Evolutionary conservation across 2,329 filamentous ascomycete genomes (phyloP).

Genomic region (Penicillium brasilianum): DNA sequence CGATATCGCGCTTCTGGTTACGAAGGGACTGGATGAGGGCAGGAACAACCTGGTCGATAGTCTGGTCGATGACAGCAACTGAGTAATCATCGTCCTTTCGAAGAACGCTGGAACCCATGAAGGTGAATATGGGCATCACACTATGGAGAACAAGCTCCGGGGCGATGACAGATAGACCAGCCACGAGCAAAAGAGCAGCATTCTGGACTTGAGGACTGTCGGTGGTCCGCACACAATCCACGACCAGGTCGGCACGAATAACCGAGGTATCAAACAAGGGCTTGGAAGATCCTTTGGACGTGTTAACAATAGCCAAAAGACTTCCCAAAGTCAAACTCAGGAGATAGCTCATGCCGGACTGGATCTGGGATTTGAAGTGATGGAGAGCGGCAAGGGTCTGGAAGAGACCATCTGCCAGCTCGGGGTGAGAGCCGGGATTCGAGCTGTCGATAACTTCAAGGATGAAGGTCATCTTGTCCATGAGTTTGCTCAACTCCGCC

Average conservation of each 20-base stretch:
- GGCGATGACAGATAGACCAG: constrained; percentile 81
- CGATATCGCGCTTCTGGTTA: constrained; percentile 74
- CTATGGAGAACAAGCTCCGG: constrained; percentile 93
- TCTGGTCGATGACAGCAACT: constrained; percentile 91
- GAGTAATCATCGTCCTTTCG: constrained; percentile 96
- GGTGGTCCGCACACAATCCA: constrained; percentile 91
- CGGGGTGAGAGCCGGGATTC: constrained; percentile 72
- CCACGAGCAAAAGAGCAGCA: constrained; percentile 83
- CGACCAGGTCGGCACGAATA: constrained; percentile 86
- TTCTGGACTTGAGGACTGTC: constrained; percentile 94
- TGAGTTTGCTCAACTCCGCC: constrained; percentile 67
- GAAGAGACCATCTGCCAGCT: constrained; percentile 80
- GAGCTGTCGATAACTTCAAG: constrained; percentile 86
- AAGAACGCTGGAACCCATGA: constrained; percentile 91
- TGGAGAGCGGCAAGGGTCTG: constrained; percentile 84
- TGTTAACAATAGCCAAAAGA: constrained; percentile 81
- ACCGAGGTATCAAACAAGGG: constrained; percentile 73
- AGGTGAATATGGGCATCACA: constrained; percentile 99
- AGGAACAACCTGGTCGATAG: constrained; percentile 91
- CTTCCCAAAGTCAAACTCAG: constrained; percentile 83
- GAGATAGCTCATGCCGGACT: constrained; percentile 87
- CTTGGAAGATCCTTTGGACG: constrained; percentile 60
- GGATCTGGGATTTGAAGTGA: constrained; percentile 77
- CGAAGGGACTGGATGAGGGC: constrained; percentile 85
- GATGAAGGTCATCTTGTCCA: constrained; percentile 82